phyloP scores from a whole-genome alignment of 176 grass and related monocot genomes.

The Oryza glumipatula region DNA sequence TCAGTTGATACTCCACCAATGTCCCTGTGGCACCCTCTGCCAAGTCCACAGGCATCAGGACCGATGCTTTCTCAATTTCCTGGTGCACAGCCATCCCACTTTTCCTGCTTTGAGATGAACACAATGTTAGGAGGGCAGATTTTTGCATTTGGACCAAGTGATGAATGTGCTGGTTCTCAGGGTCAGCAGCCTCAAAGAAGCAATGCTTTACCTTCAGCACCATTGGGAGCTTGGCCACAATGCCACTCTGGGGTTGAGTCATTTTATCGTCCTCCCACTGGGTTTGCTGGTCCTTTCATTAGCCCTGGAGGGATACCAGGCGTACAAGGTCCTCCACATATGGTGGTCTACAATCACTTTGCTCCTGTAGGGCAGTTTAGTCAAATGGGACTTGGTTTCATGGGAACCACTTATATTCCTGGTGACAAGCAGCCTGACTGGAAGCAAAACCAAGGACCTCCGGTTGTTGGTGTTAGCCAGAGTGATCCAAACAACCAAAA shows the following conservation, averaged over 20 bases:
- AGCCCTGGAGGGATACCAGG: conserved; percentile 85
- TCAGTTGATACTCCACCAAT: conserved; percentile 87
- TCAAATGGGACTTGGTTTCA: conserved; percentile 94
- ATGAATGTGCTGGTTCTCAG: conserved; percentile 74
- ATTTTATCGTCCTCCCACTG: conserved; percentile 81
- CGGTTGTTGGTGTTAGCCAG: conserved; percentile 57
- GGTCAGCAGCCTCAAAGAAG: conserved; percentile 78
- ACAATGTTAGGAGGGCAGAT: conserved; percentile 68
- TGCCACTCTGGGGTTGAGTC: conserved; percentile 78
- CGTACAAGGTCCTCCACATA: conserved; percentile 87
- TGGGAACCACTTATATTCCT: conserved; percentile 88
- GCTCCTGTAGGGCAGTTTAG: conserved; percentile 86
- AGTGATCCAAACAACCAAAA: conserved; percentile 70
- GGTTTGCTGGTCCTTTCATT: conserved; percentile 84
- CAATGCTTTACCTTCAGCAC: conserved; percentile 57
- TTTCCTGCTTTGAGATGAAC: conserved; percentile 94
- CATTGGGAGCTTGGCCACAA: conserved; percentile 74
- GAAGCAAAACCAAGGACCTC: conserved; percentile 73
- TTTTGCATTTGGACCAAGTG: conserved; percentile 79
- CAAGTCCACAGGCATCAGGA: conserved; percentile 74
- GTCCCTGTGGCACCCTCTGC: conserved; percentile 75
- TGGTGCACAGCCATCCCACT: conserved; percentile 75
- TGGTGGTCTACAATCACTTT: conserved; percentile 98
- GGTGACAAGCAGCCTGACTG: conserved; percentile 89
- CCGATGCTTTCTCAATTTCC: conserved; percentile 84